Base-by-base conservation (phyloP, 148 eudicot genomes). In the Salicornia ramosissima region DNA sequence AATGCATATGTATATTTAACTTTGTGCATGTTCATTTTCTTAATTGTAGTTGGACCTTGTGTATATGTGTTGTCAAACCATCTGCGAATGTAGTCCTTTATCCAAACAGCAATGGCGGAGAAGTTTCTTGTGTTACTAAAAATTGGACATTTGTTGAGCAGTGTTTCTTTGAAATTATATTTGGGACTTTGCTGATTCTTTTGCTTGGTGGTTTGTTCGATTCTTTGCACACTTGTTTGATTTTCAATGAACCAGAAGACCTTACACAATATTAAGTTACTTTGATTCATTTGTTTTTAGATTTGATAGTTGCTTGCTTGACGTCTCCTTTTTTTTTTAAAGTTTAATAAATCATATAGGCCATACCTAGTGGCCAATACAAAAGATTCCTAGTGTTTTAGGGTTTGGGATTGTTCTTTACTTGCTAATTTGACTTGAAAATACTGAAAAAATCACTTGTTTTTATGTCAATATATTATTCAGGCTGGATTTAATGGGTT, bases 401-500 rank as follows among this genome's bases (percentile, higher is more conserved):
- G 40, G 40, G 40, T 8, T 8, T 36, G 40, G 40, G 40, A 36
- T 36, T 36, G 40, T 36, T 8, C 40, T 36, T 4, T 36, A 36
- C 40, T 36, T 36, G 40, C 40, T 54, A 29, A 10, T 33, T 26
- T 62, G 49, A 33, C 34, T 39, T 52, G 6, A 28, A 64, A 2
- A 36, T 30, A 14, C 18, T 26, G 39, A 28, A 1, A 22, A 26
- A 40, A 16, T 59, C 18, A 30, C 33, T 30, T 60, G 5, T 19
- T 51, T 33, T 57, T 14, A n/a, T 66, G 9, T 42, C 31, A 60
- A 25, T 18, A 30, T 61, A 21, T 16, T 62, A 16, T 58, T 61
- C 47, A 26, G 31, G 22, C n/a, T 56, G 47, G 22, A 60, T 21
- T 29, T 77, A 24, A 50, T 62, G 46, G 26, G 51, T 75, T 59